Conservation (phyloP, 768 basidiomycete genomes). For the Boletus tylopilopsis region DNA sequence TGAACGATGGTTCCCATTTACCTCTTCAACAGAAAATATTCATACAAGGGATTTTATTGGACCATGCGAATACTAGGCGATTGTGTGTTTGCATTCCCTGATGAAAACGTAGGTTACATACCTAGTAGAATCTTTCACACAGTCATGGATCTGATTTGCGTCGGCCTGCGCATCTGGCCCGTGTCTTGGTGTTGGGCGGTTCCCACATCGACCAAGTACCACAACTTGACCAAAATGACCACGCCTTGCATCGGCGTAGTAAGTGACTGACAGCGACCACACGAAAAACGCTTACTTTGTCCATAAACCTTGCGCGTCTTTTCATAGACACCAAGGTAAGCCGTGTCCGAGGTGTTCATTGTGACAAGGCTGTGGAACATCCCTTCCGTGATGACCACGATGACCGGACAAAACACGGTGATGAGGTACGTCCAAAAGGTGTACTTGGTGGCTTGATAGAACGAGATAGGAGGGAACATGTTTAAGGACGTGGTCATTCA, state of each 20-base stretch:
- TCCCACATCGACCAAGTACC: conserved; percentile 15
- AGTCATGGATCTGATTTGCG: conserved; percentile 15
- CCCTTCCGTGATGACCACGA: conserved; percentile 14
- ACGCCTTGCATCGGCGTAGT: conserved; percentile 7
- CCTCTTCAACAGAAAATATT: neutral
- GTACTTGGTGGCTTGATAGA: conserved; percentile 11
- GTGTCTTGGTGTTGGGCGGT: neutral
- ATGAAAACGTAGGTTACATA: neutral
- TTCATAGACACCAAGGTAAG: conserved; percentile 19
- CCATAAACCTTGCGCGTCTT: conserved; percentile 11
- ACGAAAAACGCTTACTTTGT: conserved; percentile 3
- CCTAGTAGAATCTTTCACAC: conserved; percentile 1
- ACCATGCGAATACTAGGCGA: neutral
- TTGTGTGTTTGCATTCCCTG: neutral
- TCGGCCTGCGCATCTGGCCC: neutral
- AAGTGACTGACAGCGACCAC: neutral
- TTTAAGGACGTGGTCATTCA: neutral
- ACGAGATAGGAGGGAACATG: neutral
- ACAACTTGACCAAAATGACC: conserved; percentile 10
- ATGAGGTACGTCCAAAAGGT: conserved; percentile 12
- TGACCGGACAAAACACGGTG: conserved; percentile 17
- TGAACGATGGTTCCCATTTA: neutral
- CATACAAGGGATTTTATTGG: neutral
- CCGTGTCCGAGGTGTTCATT: conserved; percentile 2
- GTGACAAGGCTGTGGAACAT: conserved; percentile 20